Evolutionary conservation across 2,329 filamentous ascomycete genomes (phyloP).

Genomic region (Apiospora malaysiana): DNA sequence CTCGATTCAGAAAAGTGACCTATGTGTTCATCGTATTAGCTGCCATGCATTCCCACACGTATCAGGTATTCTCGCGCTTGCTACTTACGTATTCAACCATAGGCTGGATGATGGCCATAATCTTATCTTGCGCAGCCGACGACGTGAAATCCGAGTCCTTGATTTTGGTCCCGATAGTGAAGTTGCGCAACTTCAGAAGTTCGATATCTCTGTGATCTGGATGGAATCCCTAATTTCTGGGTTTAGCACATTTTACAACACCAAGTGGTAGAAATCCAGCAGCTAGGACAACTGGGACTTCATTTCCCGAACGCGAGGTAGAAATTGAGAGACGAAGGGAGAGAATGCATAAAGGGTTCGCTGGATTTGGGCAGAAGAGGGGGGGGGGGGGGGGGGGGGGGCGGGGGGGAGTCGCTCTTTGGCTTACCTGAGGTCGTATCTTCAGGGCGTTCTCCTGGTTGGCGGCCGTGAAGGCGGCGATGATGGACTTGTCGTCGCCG

Average conservation of each 20-base stretch:
- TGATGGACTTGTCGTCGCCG: constrained; percentile 54
- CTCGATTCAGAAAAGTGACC: constrained; percentile 74
- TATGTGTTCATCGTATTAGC: constrained; percentile 39
- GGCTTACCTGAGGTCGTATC: constrained; percentile 79
- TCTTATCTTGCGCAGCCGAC: constrained; percentile 66
- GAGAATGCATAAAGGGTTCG: not conserved
- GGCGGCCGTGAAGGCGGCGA: constrained; percentile 72
- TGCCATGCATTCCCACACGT: not conserved
- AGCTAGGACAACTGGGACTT: no score
- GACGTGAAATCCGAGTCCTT: constrained; percentile 68
- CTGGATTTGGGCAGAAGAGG: no score
- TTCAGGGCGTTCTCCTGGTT: constrained; percentile 82
- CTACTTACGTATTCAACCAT: constrained; percentile 83
- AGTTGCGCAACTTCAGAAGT: constrained; percentile 80
- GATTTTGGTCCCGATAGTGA: constrained; percentile 72
- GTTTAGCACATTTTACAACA: not conserved
- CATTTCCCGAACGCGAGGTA: no score
- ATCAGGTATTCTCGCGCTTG: not conserved
- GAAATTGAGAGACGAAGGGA: no score
- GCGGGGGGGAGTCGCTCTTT: not conserved
- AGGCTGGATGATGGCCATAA: constrained; percentile 67
- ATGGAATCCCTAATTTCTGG: constrained; percentile 67
- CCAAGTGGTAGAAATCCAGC: not conserved
- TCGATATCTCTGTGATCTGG: constrained; percentile 79
- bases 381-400: no score